Percentiles rank a stretch among this genome's conserved stretches.
phyloP scores from a whole-genome alignment of 305 asterid species.

The Fraxinus floribunda region DNA sequence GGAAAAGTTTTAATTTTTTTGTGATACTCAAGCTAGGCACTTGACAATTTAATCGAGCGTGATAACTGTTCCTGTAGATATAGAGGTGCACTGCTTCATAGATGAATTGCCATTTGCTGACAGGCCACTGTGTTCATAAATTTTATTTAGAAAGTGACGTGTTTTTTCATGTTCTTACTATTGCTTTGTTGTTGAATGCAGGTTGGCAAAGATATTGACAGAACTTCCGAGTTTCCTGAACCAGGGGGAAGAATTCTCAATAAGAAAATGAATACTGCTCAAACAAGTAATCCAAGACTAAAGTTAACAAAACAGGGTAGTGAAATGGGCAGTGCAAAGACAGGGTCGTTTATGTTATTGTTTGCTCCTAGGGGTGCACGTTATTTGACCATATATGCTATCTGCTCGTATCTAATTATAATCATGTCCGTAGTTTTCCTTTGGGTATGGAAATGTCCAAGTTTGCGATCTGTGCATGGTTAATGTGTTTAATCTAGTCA shows the following conservation, averaged over 20 bases:
- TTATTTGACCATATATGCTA: conserved; percentile 19
- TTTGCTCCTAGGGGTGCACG: conserved; percentile 19
- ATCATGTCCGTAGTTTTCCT: conserved; percentile 36
- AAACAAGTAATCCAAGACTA: conserved; percentile 17
- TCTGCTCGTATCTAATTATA: conserved; percentile 30
- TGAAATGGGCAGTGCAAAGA: conserved; percentile 20
- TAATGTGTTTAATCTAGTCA: conserved; percentile 14
- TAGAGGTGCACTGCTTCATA: not conserved
- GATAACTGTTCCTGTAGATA: not conserved
- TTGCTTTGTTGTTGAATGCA: conserved; percentile 24
- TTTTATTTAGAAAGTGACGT: not conserved
- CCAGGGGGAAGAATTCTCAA: conserved; percentile 8
- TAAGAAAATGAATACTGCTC: conserved; percentile 19
- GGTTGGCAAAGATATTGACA: conserved; percentile 23
- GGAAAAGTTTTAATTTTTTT: not conserved
- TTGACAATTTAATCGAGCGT: not conserved
- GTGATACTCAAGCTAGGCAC: not conserved
- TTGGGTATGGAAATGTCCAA: conserved; percentile 41
- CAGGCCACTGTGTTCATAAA: not conserved
- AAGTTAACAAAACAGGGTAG: conserved; percentile 5
- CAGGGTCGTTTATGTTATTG: conserved; percentile 19
- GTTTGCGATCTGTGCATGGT: conserved; percentile 25
- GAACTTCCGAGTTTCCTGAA: conserved; percentile 10
- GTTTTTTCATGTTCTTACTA: conserved; percentile 2
- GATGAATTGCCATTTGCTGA: conserved; percentile 1